phyloP scores from a whole-genome alignment of 495 filamentous ascomycete genomes.

The Talaromyces wortmannii region DNA sequence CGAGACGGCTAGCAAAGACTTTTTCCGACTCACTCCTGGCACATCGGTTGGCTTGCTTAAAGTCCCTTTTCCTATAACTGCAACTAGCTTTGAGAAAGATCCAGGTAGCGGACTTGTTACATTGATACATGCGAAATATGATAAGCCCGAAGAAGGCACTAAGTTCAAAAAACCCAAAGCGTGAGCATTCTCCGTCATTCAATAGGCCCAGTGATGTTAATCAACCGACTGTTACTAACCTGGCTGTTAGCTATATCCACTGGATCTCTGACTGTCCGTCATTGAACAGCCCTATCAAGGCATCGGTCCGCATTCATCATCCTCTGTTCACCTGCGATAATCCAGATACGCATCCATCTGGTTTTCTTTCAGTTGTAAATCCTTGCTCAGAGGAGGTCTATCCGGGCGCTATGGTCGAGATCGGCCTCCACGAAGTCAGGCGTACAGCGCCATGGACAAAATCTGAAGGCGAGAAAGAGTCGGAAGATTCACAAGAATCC shows the following conservation, averaged over 20 bases:
- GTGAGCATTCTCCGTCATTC: slow-evolving; percentile 1
- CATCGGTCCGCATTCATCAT: slow-evolving; percentile 77
- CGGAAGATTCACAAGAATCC: not conserved
- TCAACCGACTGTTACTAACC: not conserved
- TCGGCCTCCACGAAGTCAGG: slow-evolving; percentile 70
- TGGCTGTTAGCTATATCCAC: slow-evolving; percentile 53
- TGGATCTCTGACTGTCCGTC: slow-evolving; percentile 64
- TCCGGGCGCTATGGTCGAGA: slow-evolving; percentile 72
- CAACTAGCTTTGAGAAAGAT: slow-evolving; percentile 69
- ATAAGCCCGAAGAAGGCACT: slow-evolving; percentile 25
- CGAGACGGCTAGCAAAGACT: slow-evolving; percentile 73
- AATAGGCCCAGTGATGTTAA: not conserved
- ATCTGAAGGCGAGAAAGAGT: slow-evolving; percentile 49
- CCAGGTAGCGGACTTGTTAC: slow-evolving; percentile 58
- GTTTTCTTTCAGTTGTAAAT: slow-evolving; percentile 77
- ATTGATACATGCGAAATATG: slow-evolving; percentile 29
- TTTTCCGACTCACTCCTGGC: slow-evolving; percentile 87
- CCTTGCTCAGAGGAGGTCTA: slow-evolving; percentile 75
- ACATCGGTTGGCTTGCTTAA: slow-evolving; percentile 85
- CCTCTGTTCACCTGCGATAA: slow-evolving; percentile 80
- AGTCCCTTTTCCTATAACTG: slow-evolving; percentile 74
- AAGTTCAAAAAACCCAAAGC: slow-evolving; percentile 13
- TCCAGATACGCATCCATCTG: slow-evolving; percentile 53
- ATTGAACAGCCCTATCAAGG: slow-evolving; percentile 59
- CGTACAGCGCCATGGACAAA: slow-evolving; percentile 76